Evolutionary conservation across 768 basidiomycete genomes (phyloP).

Genomic region (Mycena rebaudengoi): DNA sequence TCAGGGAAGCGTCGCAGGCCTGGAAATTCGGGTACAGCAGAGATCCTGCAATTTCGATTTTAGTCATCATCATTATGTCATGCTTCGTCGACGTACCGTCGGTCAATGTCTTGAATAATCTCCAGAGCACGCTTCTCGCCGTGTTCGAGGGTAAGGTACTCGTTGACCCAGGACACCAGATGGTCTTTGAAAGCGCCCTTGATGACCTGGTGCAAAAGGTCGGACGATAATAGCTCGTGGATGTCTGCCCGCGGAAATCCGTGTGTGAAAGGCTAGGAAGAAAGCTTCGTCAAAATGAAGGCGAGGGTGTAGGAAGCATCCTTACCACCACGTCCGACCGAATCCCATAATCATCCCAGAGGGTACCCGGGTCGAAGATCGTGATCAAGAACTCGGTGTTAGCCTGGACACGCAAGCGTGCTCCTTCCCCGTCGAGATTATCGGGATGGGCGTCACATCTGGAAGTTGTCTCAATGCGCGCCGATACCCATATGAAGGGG

Average conservation of each 20-base stretch:
- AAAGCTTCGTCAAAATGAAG: background rate
- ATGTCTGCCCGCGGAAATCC: slow-evolving; percentile 21
- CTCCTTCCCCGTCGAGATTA: slow-evolving; percentile 2
- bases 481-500: background rate
- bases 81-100: slow-evolving; percentile 13
- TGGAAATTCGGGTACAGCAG: slow-evolving; percentile 12
- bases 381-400: slow-evolving; percentile 5
- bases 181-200: too few species aligned
- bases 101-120: slow-evolving; percentile 34
- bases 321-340: slow-evolving; percentile 20
- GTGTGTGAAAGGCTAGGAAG: slow-evolving; percentile 28
- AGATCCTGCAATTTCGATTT: slow-evolving; percentile 15
- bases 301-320: too few species aligned
- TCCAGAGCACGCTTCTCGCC: slow-evolving; percentile 2
- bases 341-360: slow-evolving; percentile 29
- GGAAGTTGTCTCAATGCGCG: background rate
- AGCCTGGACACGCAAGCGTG: background rate
- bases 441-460: background rate
- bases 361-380: slow-evolving; percentile 7
- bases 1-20: slow-evolving; percentile 32
- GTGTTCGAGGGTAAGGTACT: slow-evolving; percentile 23
- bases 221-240: background rate
- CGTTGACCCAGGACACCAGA: too few species aligned
- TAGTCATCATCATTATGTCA: background rate
- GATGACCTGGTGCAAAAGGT: slow-evolving; percentile 22